phyloP scores from a whole-genome alignment of 2,329 filamentous ascomycete species.

The Paraphoma sp. region DNA sequence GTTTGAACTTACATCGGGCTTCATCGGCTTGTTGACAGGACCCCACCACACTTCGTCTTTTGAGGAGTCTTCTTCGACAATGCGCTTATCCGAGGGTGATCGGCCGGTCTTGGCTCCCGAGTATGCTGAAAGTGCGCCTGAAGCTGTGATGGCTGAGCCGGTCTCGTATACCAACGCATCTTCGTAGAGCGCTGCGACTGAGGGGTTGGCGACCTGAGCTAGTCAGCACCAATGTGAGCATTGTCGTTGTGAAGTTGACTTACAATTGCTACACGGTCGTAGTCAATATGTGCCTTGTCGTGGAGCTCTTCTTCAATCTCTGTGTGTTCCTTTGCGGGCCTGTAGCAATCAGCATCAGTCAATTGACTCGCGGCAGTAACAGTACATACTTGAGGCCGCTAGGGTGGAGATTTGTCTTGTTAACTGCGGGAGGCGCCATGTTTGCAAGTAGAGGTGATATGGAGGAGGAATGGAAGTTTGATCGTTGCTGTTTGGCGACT shows the following conservation, averaged over 20 bases:
- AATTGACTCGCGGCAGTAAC: constrained; percentile 8
- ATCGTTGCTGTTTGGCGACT: constrained; percentile 63
- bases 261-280: constrained; percentile 97
- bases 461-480: constrained; percentile 66
- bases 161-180: constrained; percentile 98
- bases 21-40: constrained; percentile 99
- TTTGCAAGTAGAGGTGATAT: constrained; percentile 47
- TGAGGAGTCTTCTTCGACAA: constrained; percentile 89
- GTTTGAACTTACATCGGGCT: constrained; percentile 77
- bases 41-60: constrained; percentile 98
- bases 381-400: constrained; percentile 82
- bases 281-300: constrained; percentile 98
- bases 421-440: constrained; percentile 66
- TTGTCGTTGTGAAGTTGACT: constrained; percentile 45
- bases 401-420: constrained; percentile 92
- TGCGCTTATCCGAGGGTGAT: constrained; percentile 95
- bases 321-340: constrained; percentile 86
- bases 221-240: constrained; percentile 3
- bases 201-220: constrained; percentile 80
- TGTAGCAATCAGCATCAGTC: constrained; percentile 45
- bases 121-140: constrained; percentile 94
- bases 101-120: constrained; percentile 98
- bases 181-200: constrained; percentile 95
- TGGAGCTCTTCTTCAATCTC: constrained; percentile 98
- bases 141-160: constrained; percentile 95